phyloP scores from a whole-genome alignment of 2,329 filamentous ascomycete genomes.

The Cladosporium sp. region DNA sequence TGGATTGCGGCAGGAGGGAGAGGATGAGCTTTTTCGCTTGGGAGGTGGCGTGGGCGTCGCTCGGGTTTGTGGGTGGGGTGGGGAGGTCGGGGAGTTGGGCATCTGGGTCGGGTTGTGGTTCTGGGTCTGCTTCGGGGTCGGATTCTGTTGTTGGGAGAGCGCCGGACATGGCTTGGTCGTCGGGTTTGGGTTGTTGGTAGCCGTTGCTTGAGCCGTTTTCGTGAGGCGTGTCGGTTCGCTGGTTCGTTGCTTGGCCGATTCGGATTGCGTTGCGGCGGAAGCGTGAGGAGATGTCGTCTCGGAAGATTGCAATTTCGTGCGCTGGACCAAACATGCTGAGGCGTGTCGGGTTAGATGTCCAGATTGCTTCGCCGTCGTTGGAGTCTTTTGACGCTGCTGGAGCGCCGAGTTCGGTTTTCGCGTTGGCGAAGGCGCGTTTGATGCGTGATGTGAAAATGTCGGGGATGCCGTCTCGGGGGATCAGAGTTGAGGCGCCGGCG shows the following conservation, averaged over 20 bases:
- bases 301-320: constrained; percentile 80
- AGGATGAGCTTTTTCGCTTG: constrained; percentile 62
- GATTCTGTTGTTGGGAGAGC: constrained; percentile 19
- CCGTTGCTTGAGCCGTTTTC: neutral
- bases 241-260: constrained; percentile 51
- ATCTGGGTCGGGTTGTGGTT: neutral
- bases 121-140: constrained; percentile 3
- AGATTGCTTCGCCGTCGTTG: constrained; percentile 68
- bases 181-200: neutral
- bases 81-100: constrained; percentile 1
- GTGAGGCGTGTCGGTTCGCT: constrained; percentile 28
- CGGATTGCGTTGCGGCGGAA: constrained; percentile 71
- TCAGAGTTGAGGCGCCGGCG: constrained; percentile 63
- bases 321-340: constrained; percentile 80
- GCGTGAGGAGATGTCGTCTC: constrained; percentile 79
- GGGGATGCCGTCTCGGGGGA: constrained; percentile 70
- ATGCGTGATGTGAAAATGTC: constrained; percentile 87
- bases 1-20: constrained; percentile 84
- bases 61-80: neutral
- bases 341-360: constrained; percentile 82
- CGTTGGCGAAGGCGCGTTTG: constrained; percentile 70
- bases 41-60: constrained; percentile 5
- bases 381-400: constrained; percentile 42
- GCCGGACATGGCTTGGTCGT: constrained; percentile 26
- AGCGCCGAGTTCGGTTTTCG: constrained; percentile 64